Evolutionary conservation across 345 rosid species (phyloP).

Genomic region (Eucalyptus brandiana): DNA sequence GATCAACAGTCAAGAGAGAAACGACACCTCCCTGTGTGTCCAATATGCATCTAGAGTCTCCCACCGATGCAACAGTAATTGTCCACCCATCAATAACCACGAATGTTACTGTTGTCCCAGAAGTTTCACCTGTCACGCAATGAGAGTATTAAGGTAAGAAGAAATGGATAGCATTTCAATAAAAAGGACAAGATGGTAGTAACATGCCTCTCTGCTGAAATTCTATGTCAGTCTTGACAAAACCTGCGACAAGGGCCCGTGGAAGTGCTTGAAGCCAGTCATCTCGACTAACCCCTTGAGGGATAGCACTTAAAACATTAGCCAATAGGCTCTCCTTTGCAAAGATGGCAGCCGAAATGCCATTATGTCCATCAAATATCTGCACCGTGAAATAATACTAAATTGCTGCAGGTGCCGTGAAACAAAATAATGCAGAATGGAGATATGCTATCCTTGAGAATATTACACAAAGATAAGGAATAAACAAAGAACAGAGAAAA

Average conservation of each 20-base stretch:
- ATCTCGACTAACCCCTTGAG: slow-evolving; percentile 56
- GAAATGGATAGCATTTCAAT: not conserved
- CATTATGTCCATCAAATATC: slow-evolving; percentile 98
- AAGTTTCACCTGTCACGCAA: slow-evolving; percentile 67
- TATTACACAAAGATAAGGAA: not conserved
- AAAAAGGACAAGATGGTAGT: not conserved
- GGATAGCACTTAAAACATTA: slow-evolving; percentile 91
- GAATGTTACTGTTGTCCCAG: slow-evolving; percentile 97
- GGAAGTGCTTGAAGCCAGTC: slow-evolving; percentile 99
- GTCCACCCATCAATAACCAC: slow-evolving; percentile 98
- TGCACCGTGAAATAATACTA: slow-evolving; percentile 6
- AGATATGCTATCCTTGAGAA: not conserved
- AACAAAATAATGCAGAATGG: not conserved
- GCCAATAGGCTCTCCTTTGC: slow-evolving; percentile 69
- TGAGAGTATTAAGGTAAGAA: not conserved
- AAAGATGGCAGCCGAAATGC: slow-evolving; percentile 95
- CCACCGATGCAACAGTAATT: slow-evolving; percentile 98
- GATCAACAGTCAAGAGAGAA: slow-evolving; percentile 95
- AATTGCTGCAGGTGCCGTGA: not conserved
- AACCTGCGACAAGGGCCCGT: slow-evolving; percentile 92
- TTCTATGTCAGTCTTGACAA: slow-evolving; percentile 97
- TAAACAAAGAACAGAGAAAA: not conserved
- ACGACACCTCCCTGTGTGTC: slow-evolving; percentile 94
- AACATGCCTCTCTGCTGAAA: slow-evolving; percentile 84
- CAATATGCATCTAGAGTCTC: slow-evolving; percentile 98